Base-by-base conservation (phyloP, 495 filamentous ascomycete genomes). In the Hypoxylon subgilvum region DNA sequence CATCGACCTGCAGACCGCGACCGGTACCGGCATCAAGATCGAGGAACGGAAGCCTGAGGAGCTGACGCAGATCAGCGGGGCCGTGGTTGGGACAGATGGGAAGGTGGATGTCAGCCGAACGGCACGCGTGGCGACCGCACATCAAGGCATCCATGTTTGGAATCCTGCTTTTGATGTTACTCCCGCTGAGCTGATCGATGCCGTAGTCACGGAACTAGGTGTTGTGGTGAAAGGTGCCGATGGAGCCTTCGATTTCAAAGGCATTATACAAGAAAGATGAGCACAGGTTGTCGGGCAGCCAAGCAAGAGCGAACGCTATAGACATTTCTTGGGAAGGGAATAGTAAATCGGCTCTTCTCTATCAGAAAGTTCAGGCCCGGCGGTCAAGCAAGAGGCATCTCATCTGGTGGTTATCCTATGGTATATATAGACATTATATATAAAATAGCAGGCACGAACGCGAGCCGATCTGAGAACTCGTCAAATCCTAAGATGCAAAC, bases 101-200 rank as follows among this genome's bases (percentile, higher is more conserved):
- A 74, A 60, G 16, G 72, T 84, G 7, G 78, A 85, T 73, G 51
- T 77, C 9, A 76, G 61, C 27, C 70, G 76, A 38, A 79, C 85
- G n/a, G 85, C 83, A 27, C 85, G 86, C 19, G 82, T 98, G 13
- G 82, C 84, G 35, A 92, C 90, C 45, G 94, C 93, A 6, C 88
- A 96, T 22, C 80, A 86, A 58, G 82, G 84, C 1, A 94, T 96
- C 36, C 76, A 77, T 36, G 90, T 96, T 16, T 98, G 93, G 90
- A 98, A 98, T 66, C 94, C 95, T 21, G 88, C 91, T 14, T 98
- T 98, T 66, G 94, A 98, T 70, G 88, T 98, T 21, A 97, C 94
- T 1, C 93, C 94, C 0, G 77, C 86, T 23, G 79, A 80, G 36
- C 76, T 97, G 21, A 96, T 98, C 55, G 95, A 97, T 75, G 92